phyloP scores from a whole-genome alignment of 164 flowering plant genomes.

The Annona squamosa region DNA sequence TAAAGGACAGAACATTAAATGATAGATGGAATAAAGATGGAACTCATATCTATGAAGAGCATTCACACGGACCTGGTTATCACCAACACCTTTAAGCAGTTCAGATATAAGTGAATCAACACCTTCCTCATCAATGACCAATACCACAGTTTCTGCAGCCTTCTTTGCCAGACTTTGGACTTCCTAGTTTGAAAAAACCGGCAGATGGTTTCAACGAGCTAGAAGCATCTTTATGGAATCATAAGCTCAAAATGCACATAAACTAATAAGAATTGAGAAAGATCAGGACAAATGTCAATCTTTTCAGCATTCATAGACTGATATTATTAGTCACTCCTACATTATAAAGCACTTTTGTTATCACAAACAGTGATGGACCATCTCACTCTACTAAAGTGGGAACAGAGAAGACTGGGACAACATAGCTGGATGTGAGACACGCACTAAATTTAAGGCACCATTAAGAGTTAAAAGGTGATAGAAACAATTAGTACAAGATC shows the following conservation, averaged over 20 bases:
- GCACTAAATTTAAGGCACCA: background rate
- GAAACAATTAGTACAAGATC: background rate
- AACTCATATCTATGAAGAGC: background rate
- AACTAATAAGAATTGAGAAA: background rate
- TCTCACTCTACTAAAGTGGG: background rate
- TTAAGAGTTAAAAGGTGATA: background rate
- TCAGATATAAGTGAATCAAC: constrained; percentile 68
- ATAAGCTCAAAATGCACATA: background rate
- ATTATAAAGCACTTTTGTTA: no score
- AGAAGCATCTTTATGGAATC: background rate
- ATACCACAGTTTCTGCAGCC: constrained; percentile 92
- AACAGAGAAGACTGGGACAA: background rate
- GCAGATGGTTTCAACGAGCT: background rate
- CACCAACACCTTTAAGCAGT: constrained; percentile 77
- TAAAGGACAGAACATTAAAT: background rate
- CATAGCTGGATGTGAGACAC: background rate
- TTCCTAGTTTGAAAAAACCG: constrained; percentile 38
- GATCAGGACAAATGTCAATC: background rate
- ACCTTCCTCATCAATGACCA: constrained; percentile 96
- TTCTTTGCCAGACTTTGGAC: constrained; percentile 73
- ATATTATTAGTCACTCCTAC: background rate
- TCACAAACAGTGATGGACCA: background rate
- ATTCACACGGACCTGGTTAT: constrained; percentile 54
- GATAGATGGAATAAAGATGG: background rate
- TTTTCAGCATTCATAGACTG: background rate